Base-by-base conservation (phyloP, 1,139 yeast genomes). In the Lodderomyces theae region DNA sequence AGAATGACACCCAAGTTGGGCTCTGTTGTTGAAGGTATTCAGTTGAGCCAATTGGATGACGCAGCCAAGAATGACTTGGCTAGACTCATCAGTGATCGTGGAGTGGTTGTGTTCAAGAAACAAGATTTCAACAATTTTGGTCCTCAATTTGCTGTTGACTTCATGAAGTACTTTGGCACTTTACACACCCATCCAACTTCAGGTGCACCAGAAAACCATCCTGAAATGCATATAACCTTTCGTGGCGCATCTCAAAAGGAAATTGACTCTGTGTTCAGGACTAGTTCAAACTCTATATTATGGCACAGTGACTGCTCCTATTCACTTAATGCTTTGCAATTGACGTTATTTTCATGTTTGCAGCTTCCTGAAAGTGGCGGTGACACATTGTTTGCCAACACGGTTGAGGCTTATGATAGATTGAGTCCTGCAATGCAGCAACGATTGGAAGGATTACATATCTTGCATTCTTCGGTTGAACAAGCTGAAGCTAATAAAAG, bases 281-380 rank as follows among this genome's bases (percentile, higher is more conserved):
- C 51, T 28, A 54, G 57, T 47, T 54, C 55, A 34, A 60, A 57
- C 44, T 61, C 61, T 33, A 56, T 63, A 10, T 64, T 66, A 12
- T 68, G 72, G 72, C 74, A 69, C 50, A 63, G 72, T 7, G 74
- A 69, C 44, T 64, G 66, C 23, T 59, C 69, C 12, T 66, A 66
- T 49, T 71, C 68, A 40, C 60, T 61, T 40, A 69, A 66, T 45
- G 69, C 70, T 5, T 68, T 72, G 10, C 67, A 67, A 24, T 53
- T 60, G 33, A 66, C 72, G 2, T 63, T 67, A 41, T 64, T 69
- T 42, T 53, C 69, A 2, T 64, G 65, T 6, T 57, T 68, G 29
- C 66, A 64, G 37, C 65, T 70, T 9, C 74, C 74, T 8, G 68
- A 64, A 13, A 47, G 67, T 18, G 72, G 73, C 26, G 75, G 75